Evolutionary conservation across 805 yeast species (phyloP).

Genomic region (Metschnikowia proteae): DNA sequence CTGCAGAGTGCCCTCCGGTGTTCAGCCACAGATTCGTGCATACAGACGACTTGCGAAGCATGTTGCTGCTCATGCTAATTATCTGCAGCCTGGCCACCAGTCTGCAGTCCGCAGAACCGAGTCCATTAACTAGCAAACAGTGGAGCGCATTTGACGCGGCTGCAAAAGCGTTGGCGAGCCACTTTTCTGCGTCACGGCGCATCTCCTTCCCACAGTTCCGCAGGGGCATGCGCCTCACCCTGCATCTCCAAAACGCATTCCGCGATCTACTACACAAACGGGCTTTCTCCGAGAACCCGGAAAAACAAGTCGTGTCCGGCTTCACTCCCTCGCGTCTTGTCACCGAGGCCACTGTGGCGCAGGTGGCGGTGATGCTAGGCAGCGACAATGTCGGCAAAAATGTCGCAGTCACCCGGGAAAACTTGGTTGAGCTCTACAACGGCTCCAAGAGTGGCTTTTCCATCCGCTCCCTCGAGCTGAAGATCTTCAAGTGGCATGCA

Average conservation of each 20-base stretch:
- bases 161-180: constrained; percentile 46
- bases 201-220: constrained; percentile 3
- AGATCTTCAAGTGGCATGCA: constrained; percentile 85
- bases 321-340: constrained; percentile 33
- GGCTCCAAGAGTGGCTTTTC: constrained; percentile 84
- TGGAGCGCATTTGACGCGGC: constrained; percentile 43
- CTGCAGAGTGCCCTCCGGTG: background rate
- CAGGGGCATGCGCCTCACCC: constrained; percentile 7
- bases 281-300: background rate
- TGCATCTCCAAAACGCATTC: constrained; percentile 1
- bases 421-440: constrained; percentile 57
- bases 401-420: constrained; percentile 39
- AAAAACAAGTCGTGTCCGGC: background rate
- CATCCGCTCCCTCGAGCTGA: constrained; percentile 79
- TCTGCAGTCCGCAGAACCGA: background rate
- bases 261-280: background rate
- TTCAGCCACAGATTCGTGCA: background rate
- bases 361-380: constrained; percentile 32
- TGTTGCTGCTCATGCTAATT: constrained; percentile 1
- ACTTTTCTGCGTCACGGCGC: constrained; percentile 25
- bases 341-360: constrained; percentile 37
- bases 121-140: constrained; percentile 7
- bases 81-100: background rate
- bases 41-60: background rate
- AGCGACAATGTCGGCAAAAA: constrained; percentile 19